Conservation (phyloP, 768 basidiomycete genomes). For the Phlebiopsis gigantea region DNA sequence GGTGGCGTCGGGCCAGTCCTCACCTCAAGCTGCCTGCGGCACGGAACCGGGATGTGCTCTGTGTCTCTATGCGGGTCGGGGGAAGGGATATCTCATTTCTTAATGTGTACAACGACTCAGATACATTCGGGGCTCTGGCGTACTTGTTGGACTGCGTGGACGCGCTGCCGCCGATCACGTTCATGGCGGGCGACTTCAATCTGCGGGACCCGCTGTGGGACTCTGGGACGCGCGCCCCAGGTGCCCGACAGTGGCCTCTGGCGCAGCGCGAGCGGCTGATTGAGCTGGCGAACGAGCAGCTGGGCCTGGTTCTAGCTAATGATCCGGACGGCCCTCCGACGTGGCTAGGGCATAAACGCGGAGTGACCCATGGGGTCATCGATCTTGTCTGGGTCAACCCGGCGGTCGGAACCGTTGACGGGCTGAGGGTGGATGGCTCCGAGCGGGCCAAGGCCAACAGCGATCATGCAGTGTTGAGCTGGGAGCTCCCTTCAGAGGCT, state of each 20-base stretch:
- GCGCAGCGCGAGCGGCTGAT: background rate
- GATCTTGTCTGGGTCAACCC: constrained; percentile 9
- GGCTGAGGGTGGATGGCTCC: background rate
- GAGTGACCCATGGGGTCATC: background rate
- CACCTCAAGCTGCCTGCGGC: background rate
- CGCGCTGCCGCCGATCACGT: background rate
- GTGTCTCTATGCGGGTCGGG: background rate
- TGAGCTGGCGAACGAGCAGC: constrained; percentile 3
- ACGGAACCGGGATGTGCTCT: background rate
- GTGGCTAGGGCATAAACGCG: constrained; percentile 1
- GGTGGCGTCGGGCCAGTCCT: background rate
- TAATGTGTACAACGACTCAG: constrained; percentile 10
- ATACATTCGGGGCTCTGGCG: background rate
- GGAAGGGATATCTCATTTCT: background rate
- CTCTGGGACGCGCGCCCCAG: background rate
- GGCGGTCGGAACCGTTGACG: background rate
- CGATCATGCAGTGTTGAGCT: constrained; percentile 3
- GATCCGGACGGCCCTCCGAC: constrained; percentile 6
- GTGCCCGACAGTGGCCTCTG: background rate
- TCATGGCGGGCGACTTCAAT: constrained; percentile 14
- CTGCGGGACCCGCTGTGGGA: constrained; percentile 11
- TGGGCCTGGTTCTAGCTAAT: constrained; percentile 1
- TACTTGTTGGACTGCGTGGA: background rate
- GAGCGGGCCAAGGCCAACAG: background rate
- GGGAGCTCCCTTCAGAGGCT: background rate